Evolutionary conservation across 1,284 basidiomycete genomes (phyloP), one percentile per base, ranked within the genome.

Genomic region (Albatrellus sp.): DNA sequence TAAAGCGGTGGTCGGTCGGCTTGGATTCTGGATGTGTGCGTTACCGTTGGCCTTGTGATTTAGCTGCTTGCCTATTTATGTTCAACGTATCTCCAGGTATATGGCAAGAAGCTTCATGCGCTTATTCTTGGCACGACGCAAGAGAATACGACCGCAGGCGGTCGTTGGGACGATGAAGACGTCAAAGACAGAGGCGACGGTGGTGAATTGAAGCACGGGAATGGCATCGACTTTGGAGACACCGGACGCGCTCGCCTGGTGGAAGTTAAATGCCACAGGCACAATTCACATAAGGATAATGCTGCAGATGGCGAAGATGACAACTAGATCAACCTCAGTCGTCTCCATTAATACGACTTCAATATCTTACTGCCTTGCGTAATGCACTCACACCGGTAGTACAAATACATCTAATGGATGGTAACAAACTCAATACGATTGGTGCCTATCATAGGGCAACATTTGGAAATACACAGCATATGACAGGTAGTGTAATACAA

Each of bases 1-100:
- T 88, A 52, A 80, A 83, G 51, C 68, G 80, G 28, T 90, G 83
- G 80, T 75, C 77, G 2, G 65, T 89, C 48, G 90, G 89, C 1
- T 59, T 91, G 33, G 90, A 93, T 58, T 73, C 82, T 0, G 89
- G 86, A 6, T 92, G 89, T 55, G 80, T 90, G 55, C 54, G 75
- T 66, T 8, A 10, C 28, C 5, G 28, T 14, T n/a, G 2, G 16
- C 16, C 11, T 16, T 1, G 5, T 14, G 12, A 10, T 17, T 19
- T 7, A 14, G 37, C 16, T 10, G n/a, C 8, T 28, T 9, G 4
- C 31, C 9, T 6, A 4, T 13, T n/a, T 8, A 20, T 20, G 24
- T 19, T n/a, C 30, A 20, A 17, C 9, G 12, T 24, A 16, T 29
- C 36, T 43, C 34, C 30, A 69, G 76, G 61, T 69, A 28, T 77